Conservation (phyloP, 768 basidiomycete genomes). For the Suillus weaverae region DNA sequence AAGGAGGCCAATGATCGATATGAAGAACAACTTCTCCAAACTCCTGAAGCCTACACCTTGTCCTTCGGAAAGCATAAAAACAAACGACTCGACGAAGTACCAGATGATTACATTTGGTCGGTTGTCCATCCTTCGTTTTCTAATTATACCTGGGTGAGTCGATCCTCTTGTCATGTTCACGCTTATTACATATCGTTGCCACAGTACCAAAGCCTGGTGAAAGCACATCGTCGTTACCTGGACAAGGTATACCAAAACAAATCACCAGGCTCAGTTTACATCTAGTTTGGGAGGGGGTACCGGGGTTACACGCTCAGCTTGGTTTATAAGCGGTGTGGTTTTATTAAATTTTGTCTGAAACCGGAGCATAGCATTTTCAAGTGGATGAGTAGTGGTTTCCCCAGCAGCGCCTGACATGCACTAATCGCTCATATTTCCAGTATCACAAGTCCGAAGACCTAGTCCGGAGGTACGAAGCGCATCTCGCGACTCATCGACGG, state of each 20-base stretch:
- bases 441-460: background rate
- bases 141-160: constrained; percentile 9
- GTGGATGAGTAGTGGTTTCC: background rate
- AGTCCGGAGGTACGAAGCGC: background rate
- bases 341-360: background rate
- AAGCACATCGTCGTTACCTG: constrained; percentile 18
- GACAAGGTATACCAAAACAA: constrained; percentile 3
- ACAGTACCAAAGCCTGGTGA: constrained; percentile 19
- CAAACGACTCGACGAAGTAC: constrained; percentile 14
- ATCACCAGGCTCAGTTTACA: background rate
- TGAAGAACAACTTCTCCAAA: constrained; percentile 12
- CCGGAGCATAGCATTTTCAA: background rate
- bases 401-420: background rate
- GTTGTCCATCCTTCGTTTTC: constrained; percentile 8
- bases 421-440: background rate
- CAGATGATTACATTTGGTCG: constrained; percentile 18
- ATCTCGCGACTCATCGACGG: background rate
- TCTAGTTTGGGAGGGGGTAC: background rate
- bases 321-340: background rate
- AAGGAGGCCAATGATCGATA: constrained; percentile 16
- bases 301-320: background rate
- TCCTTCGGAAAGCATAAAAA: constrained; percentile 7
- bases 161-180: background rate
- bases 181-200: background rate
- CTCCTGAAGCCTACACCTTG: constrained; percentile 13